Percentiles rank a stretch among this genome's conserved stretches.
Conservation (phyloP, 1,284 basidiomycete genomes). For the Apiotrichum porosum region DNA sequence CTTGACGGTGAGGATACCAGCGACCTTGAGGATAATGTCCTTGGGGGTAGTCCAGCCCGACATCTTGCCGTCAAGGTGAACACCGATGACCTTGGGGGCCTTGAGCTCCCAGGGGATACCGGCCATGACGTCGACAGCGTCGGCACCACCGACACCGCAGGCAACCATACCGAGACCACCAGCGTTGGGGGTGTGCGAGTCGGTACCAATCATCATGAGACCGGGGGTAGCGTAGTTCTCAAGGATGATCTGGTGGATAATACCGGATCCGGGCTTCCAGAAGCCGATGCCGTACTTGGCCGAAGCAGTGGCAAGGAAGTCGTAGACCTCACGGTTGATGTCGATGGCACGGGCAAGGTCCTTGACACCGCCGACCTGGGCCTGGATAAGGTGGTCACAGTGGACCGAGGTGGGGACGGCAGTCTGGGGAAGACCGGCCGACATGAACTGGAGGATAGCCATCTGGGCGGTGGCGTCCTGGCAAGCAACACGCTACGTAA, state of each 20-base stretch:
- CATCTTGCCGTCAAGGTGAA: slow-evolving; percentile 93
- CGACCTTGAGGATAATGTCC: slow-evolving; percentile 96
- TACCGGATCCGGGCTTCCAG: slow-evolving; percentile 99
- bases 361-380: slow-evolving; percentile 86
- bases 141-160: slow-evolving; percentile 98
- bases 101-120: slow-evolving; percentile 97
- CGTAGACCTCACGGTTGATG: slow-evolving; percentile 99
- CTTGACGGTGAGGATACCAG: slow-evolving; percentile 95
- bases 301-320: slow-evolving; percentile 96
- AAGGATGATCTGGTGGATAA: slow-evolving; percentile 94
- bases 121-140: slow-evolving; percentile 99
- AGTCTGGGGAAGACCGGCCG: slow-evolving; percentile 94
- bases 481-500: slow-evolving; percentile 85
- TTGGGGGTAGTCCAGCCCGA: slow-evolving; percentile 97
- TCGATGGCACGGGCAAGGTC: slow-evolving; percentile 89
- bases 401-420: slow-evolving; percentile 97
- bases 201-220: slow-evolving; percentile 98
- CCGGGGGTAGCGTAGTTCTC: slow-evolving; percentile 99
- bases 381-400: slow-evolving; percentile 99
- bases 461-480: slow-evolving; percentile 99
- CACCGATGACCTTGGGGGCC: slow-evolving; percentile 97
- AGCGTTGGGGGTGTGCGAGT: slow-evolving; percentile 98
- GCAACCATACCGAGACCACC: slow-evolving; percentile 99
- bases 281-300: slow-evolving; percentile 99
- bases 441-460: slow-evolving; percentile 99